Conservation (phyloP, 768 basidiomycete species). For the Vishniacozyma victoriae region DNA sequence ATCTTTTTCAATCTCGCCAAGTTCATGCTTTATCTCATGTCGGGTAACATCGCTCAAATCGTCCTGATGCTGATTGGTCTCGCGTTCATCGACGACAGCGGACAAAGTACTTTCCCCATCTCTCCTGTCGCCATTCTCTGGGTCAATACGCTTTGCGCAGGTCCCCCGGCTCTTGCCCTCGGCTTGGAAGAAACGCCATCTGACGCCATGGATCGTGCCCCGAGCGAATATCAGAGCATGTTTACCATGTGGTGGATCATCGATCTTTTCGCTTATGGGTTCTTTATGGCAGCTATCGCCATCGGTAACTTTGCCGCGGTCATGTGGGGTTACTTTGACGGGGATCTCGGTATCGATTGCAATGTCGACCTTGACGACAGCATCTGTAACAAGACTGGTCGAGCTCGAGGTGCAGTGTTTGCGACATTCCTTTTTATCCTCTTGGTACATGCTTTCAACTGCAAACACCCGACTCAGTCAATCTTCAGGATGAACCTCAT, state of each 20-base stretch:
- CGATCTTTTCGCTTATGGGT: slow-evolving; percentile 48
- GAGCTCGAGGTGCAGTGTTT: slow-evolving; percentile 46
- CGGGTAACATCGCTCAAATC: slow-evolving; percentile 58
- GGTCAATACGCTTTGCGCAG: slow-evolving; percentile 53
- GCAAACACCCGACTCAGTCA: slow-evolving; percentile 44
- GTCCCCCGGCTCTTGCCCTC: slow-evolving; percentile 57
- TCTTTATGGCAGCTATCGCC: slow-evolving; percentile 45
- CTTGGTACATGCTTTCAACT: slow-evolving; percentile 45
- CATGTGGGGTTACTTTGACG: slow-evolving; percentile 45
- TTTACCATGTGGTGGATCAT: slow-evolving; percentile 47
- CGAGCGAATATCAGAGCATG: slow-evolving; percentile 46
- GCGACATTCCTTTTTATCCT: slow-evolving; percentile 47
- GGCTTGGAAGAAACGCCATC: slow-evolving; percentile 54
- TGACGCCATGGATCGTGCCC: slow-evolving; percentile 55
- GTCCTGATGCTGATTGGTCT: slow-evolving; percentile 57
- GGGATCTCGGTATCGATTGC: slow-evolving; percentile 42
- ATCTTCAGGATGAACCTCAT: slow-evolving; percentile 45
- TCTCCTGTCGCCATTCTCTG: slow-evolving; percentile 52
- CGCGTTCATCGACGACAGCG: slow-evolving; percentile 55
- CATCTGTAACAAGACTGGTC: slow-evolving; percentile 44
- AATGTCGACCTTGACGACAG: background rate
- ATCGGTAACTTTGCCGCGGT: slow-evolving; percentile 47
- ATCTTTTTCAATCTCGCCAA: slow-evolving; percentile 85
- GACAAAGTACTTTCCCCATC: slow-evolving; percentile 56
- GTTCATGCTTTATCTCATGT: slow-evolving; percentile 56